Evolutionary conservation across 805 yeast species (phyloP).

Genomic region (Sungouiozyma ichnusensis): DNA sequence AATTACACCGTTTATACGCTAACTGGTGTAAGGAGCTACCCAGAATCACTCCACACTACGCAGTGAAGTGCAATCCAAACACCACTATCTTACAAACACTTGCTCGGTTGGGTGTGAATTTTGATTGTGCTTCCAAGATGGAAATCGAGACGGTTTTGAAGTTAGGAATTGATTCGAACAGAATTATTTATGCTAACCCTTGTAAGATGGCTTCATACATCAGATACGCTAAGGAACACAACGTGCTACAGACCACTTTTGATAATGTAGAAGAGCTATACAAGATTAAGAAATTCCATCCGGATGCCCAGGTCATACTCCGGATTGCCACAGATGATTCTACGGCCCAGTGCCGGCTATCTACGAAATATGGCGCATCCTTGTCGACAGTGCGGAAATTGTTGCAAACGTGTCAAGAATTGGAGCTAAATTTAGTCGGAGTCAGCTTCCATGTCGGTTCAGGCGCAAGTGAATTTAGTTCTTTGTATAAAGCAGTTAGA

Average conservation of each 20-base stretch:
- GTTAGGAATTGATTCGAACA: conserved; percentile 51
- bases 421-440: conserved; percentile 62
- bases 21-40: conserved; percentile 63
- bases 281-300: conserved; percentile 61
- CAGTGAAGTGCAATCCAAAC: conserved; percentile 89
- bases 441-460: conserved; percentile 95
- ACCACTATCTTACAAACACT: conserved; percentile 45
- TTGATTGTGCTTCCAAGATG: conserved; percentile 86
- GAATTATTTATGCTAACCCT: conserved; percentile 87
- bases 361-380: conserved; percentile 83
- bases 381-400: conserved; percentile 42
- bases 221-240: conserved; percentile 49
- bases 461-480: conserved; percentile 66
- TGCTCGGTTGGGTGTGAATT: conserved; percentile 56
- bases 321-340: conserved; percentile 87
- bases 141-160: conserved; percentile 63
- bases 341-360: conserved; percentile 72
- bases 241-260: conserved; percentile 70
- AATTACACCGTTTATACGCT: conserved; percentile 48
- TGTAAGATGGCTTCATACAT: conserved; percentile 81
- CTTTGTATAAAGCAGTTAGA: conserved; percentile 58
- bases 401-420: conserved; percentile 47
- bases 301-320: conserved; percentile 58
- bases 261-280: conserved; percentile 79
- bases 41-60: conserved; percentile 76